Evolutionary conservation across 2,329 filamentous ascomycete species (phyloP), one percentile per base, ranked within the genome.

Genomic region (Clathrospora elynae): DNA sequence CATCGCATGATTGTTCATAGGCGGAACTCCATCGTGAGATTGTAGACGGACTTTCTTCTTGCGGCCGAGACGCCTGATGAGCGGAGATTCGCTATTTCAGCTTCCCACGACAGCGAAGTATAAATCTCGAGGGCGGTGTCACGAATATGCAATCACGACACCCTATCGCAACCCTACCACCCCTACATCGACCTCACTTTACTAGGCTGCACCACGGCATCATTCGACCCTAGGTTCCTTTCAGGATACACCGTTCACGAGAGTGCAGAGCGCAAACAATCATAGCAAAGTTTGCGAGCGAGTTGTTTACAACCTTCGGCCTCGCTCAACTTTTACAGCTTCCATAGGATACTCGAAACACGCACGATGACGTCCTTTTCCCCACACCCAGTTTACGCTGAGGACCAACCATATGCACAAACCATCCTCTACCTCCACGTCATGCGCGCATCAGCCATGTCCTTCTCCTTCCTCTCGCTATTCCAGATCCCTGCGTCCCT

Each of bases 351-450:
- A 8, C 18, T 9, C 12, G 6, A 16, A 40, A 24, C 24, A 16
- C 17, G 3, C 31, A 41, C 42, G 16, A 82, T 84, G 80, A 81
- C 79, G 3, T 77, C 76, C 43, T 75, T 78, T 62, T 74, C 71
- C 63, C 79, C 80, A 5, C 80, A 82, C 57, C 43, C 80, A 4
- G 49, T 73, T 35, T 82, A 82, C 63, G 81, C 82, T 19, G 83
- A 87, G 70, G 83, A 86, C 62, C 84, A 87, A 53, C 76, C 77
- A 20, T 70, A 76, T 46, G 59, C 76, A 6, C 71, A 70, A 47
- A 72, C 76, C 3, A 81, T 86, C 55, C 79, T 87, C 47, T 75
- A 75, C 42, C 72, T 75, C 0, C 83, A 87, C 67, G 78, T 84
- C 51, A 71, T 83, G 32, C 78, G 77, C 32, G 78, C 82, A 25